Evolutionary conservation across 2,329 filamentous ascomycete genomes (phyloP).

Genomic region (Metarhizium anisopliae): DNA sequence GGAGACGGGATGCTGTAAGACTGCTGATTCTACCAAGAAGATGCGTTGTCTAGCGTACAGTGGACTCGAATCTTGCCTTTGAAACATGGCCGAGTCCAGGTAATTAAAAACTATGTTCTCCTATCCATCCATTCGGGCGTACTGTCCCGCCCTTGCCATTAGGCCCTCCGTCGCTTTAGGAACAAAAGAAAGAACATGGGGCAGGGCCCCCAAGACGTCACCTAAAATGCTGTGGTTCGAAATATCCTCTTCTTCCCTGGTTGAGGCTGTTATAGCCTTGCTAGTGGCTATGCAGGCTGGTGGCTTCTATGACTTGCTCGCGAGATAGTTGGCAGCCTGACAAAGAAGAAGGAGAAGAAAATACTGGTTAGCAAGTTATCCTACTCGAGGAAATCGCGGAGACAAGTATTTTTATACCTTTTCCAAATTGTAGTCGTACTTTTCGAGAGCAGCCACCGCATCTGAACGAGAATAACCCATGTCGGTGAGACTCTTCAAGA

Average conservation of each 20-base stretch:
- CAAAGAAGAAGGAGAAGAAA: too few relatives aligned
- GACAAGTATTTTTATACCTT: conserved; percentile 52
- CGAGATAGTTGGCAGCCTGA: conserved; percentile 46
- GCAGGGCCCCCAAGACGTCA: not conserved
- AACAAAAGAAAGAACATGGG: not conserved
- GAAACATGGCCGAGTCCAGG: not conserved
- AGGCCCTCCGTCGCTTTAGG: not conserved
- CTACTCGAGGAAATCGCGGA: too few relatives aligned
- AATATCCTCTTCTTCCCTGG: not conserved
- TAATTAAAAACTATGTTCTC: not conserved
- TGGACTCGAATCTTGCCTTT: not conserved
- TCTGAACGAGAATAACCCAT: conserved; percentile 79
- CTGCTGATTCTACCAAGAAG: not conserved
- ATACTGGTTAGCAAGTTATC: too few relatives aligned
- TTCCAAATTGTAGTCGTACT: conserved; percentile 93
- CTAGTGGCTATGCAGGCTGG: not conserved
- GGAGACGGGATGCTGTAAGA: not conserved
- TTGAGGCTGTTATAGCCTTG: not conserved
- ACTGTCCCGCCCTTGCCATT: not conserved
- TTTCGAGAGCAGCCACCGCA: conserved; percentile 74
- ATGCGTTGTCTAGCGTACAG: not conserved
- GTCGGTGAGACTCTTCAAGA: conserved; percentile 76
- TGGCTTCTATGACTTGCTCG: conserved; percentile 38
- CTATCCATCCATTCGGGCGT: not conserved
- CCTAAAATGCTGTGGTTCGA: not conserved